Percentiles rank a stretch among this genome's conserved stretches.
phyloP scores from a whole-genome alignment of 2,329 filamentous ascomycete genomes.

The Metarhizium anisopliae region DNA sequence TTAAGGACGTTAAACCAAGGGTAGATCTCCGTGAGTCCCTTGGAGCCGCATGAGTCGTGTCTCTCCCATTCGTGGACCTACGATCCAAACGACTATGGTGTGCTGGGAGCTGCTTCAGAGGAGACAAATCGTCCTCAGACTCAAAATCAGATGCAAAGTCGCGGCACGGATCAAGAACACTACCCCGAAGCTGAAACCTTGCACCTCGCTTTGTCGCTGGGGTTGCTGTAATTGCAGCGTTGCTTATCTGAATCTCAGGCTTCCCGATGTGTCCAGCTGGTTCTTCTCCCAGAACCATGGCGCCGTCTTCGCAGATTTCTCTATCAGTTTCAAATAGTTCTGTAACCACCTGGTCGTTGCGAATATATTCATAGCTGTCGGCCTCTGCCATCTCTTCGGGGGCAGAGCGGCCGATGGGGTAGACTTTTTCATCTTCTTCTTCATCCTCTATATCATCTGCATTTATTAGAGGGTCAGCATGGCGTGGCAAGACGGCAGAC shows the following conservation, averaged over 20 bases:
- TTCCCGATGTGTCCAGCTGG: neutral
- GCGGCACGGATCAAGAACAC: conserved; percentile 35
- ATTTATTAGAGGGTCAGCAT: conserved; percentile 29
- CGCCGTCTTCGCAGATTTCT: neutral
- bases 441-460: conserved; percentile 13
- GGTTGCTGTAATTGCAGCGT: neutral
- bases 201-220: conserved; percentile 6
- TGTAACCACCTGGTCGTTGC: neutral
- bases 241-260: neutral
- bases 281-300: neutral
- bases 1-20: conserved; percentile 54
- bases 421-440: neutral
- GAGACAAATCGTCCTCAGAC: conserved; percentile 41
- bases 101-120: conserved; percentile 12
- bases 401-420: neutral
- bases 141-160: conserved; percentile 41
- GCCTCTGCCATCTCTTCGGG: neutral
- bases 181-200: conserved; percentile 33
- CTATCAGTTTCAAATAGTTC: neutral
- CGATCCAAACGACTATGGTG: neutral
- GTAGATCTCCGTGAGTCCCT: conserved; percentile 20
- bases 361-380: neutral
- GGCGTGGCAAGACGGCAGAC: conserved; percentile 34
- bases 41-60: neutral
- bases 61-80: neutral